Percentiles rank a stretch among this genome's conserved stretches.
phyloP scores from a whole-genome alignment of 2,329 filamentous ascomycete species.

The Ascochyta pisi region DNA sequence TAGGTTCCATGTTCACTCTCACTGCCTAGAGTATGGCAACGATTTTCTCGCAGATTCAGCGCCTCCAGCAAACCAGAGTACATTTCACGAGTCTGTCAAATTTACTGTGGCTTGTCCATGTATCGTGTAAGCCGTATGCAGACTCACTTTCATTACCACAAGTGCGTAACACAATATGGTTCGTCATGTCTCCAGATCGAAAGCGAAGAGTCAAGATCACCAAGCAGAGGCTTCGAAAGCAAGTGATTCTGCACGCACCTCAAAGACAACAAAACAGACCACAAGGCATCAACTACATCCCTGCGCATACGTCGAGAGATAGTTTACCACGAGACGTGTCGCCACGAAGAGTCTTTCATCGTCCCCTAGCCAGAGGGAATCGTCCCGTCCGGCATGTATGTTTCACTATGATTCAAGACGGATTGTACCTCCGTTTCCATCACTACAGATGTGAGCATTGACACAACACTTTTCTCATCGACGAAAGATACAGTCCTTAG shows the following conservation, averaged over 20 bases:
- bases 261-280: background rate
- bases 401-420: too few relatives aligned
- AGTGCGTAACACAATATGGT: background rate
- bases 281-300: background rate
- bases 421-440: too few relatives aligned
- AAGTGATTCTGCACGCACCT: background rate
- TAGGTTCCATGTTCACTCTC: too few relatives aligned
- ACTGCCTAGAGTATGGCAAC: background rate
- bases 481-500: too few relatives aligned
- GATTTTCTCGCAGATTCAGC: background rate
- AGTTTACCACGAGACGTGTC: background rate
- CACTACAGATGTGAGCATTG: too few relatives aligned
- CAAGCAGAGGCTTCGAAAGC: background rate
- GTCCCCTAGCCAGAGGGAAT: background rate
- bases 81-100: background rate
- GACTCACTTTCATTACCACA: background rate
- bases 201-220: background rate
- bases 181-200: background rate
- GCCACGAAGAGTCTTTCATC: background rate
- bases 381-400: background rate
- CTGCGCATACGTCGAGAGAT: background rate
- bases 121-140: background rate
- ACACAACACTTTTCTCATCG: too few relatives aligned
- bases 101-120: background rate
- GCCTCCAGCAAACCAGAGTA: background rate